phyloP scores from a whole-genome alignment of 371 early-diverging fungal genomes.

The Umbelopsis sp. region DNA sequence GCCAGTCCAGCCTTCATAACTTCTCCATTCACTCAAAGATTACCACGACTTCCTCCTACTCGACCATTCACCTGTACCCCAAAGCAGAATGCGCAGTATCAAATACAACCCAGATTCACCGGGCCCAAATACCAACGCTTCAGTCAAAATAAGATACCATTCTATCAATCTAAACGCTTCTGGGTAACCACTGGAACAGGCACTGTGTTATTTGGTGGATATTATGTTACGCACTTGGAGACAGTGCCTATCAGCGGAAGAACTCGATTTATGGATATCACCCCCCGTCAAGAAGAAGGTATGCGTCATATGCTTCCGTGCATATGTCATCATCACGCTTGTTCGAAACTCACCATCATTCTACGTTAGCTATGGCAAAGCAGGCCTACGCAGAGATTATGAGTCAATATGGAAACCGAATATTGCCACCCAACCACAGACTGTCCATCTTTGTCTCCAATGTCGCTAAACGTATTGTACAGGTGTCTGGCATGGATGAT shows the following conservation, averaged over 20 bases:
- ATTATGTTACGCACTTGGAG: slow-evolving; percentile 68
- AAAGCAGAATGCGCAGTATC: not conserved
- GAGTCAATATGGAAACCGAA: slow-evolving; percentile 55
- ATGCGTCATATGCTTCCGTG: not conserved
- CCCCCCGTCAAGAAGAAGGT: slow-evolving; percentile 61
- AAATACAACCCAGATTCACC: slow-evolving; percentile 1
- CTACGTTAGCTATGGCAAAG: slow-evolving; percentile 54
- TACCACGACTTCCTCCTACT: not conserved
- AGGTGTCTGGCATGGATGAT: slow-evolving; percentile 66
- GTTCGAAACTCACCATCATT: not conserved
- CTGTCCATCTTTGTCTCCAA: slow-evolving; percentile 60
- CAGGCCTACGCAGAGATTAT: slow-evolving; percentile 75
- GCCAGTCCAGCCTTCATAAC: not conserved
- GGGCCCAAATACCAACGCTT: slow-evolving; percentile 36
- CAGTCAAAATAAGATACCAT: slow-evolving; percentile 27
- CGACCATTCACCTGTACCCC: not conserved
- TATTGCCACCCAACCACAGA: slow-evolving; percentile 67
- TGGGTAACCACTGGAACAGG: slow-evolving; percentile 48
- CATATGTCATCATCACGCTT: not conserved
- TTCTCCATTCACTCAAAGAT: not conserved
- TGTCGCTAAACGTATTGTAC: slow-evolving; percentile 72
- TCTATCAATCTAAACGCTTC: slow-evolving; percentile 37
- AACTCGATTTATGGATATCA: slow-evolving; percentile 65
- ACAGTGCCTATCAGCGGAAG: slow-evolving; percentile 68
- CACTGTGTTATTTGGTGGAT: slow-evolving; percentile 52